A percentile compares a stretch with the other conserved stretches of the same genome.
Evolutionary conservation across 192 early-diverging fungal genomes (phyloP).

Genomic region (Jimgerdemannia flammicorona): DNA sequence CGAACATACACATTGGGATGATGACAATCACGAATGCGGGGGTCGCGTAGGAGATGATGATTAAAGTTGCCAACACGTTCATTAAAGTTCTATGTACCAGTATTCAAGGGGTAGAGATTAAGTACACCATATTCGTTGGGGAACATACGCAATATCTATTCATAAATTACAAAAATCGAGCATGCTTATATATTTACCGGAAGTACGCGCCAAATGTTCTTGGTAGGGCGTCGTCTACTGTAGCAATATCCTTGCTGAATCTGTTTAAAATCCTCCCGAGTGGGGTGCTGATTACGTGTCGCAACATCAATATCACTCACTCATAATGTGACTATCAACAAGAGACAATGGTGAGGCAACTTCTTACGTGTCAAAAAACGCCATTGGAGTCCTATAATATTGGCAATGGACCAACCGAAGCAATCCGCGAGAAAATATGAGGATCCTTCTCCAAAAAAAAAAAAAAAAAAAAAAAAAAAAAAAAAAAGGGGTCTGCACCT

Average conservation of each 20-base stretch:
- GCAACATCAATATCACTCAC: too few species aligned
- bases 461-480: too few species aligned
- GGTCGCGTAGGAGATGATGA: constrained; percentile 40
- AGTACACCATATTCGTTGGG: too few species aligned
- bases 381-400: constrained; percentile 55
- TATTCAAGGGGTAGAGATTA: too few species aligned
- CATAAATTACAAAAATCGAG: too few species aligned
- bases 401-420: too few species aligned
- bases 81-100: constrained; percentile 16
- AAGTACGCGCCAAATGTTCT: constrained; percentile 49
- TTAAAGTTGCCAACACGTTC: constrained; percentile 39
- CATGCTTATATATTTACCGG: constrained; percentile 11
- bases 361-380: constrained; percentile 60
- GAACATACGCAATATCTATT: too few species aligned
- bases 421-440: too few species aligned
- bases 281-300: constrained; percentile 50
- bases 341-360: too few species aligned
- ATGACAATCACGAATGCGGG: constrained; percentile 45
- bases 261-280: constrained; percentile 85
- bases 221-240: constrained; percentile 71
- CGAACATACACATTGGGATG: constrained; percentile 31
- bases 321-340: too few species aligned
- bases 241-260: constrained; percentile 84
- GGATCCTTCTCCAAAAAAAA: too few species aligned
- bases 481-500: constrained; percentile 17